phyloP scores from a whole-genome alignment of 1,284 basidiomycete species.

The Apiotrichum akiyoshidainum region DNA sequence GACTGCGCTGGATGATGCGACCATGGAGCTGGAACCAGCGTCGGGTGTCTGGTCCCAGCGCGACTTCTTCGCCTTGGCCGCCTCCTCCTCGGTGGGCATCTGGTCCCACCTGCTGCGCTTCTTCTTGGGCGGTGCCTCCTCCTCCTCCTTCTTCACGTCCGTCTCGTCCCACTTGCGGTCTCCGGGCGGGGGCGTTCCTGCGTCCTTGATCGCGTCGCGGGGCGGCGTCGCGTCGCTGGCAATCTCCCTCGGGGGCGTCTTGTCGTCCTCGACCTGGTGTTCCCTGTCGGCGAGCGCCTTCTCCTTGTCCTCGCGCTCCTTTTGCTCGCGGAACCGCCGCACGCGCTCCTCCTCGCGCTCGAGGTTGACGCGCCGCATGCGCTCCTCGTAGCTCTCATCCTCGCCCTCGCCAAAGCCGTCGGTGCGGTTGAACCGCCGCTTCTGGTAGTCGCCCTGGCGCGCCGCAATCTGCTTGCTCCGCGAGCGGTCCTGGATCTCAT shows the following conservation, averaged over 20 bases:
- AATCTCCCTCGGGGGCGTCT: slow-evolving; percentile 55
- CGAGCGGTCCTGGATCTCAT: slow-evolving; percentile 90
- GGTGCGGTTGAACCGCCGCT: slow-evolving; percentile 79
- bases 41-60: slow-evolving; percentile 51
- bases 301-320: slow-evolving; percentile 63
- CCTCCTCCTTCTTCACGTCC: slow-evolving; percentile 52
- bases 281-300: slow-evolving; percentile 59
- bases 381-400: slow-evolving; percentile 86
- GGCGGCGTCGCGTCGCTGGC: slow-evolving; percentile 31
- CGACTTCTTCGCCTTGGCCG: slow-evolving; percentile 74
- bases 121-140: slow-evolving; percentile 70
- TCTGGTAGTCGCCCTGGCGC: slow-evolving; percentile 93
- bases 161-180: slow-evolving; percentile 69
- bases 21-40: slow-evolving; percentile 31
- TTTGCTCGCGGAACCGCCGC: slow-evolving; percentile 78
- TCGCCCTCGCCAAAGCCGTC: slow-evolving; percentile 56
- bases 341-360: slow-evolving; percentile 93
- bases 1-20: slow-evolving; percentile 53
- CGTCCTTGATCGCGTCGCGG: slow-evolving; percentile 56
- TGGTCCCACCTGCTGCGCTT: slow-evolving; percentile 96
- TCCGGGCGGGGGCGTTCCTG: slow-evolving; percentile 60
- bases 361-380: slow-evolving; percentile 85
- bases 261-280: slow-evolving; percentile 58
- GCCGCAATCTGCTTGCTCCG: slow-evolving; percentile 88
- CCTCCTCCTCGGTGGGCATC: slow-evolving; percentile 59